Percentiles rank a stretch among this genome's conserved stretches.
These are phyloP conservation scores for Linnemannia exigua DNA, from an alignment of 192 early-diverging fungal genomes.

Conservation along the genomic window DNA sequence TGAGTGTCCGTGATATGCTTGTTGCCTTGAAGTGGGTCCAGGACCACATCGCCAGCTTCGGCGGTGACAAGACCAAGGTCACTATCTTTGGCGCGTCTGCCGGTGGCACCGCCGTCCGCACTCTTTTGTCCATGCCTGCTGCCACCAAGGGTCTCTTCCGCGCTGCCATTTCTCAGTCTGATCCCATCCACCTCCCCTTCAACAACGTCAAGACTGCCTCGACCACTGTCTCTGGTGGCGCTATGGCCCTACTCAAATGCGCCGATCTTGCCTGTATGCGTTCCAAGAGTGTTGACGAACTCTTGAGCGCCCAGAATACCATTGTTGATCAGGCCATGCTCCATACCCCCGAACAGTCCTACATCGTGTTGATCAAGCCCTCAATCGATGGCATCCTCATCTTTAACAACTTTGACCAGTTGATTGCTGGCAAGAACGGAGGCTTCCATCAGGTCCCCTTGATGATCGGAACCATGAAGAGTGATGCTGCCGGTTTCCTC, in stretches of 20 bases:
- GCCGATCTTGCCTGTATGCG: slow-evolving; percentile 21
- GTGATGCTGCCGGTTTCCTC: slow-evolving; percentile 21
- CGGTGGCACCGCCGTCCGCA: slow-evolving; percentile 16
- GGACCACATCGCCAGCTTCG: slow-evolving; percentile 20
- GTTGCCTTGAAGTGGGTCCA: slow-evolving; percentile 24
- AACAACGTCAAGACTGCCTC: slow-evolving; percentile 16
- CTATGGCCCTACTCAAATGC: slow-evolving; percentile 17
- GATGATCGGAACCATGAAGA: slow-evolving; percentile 28
- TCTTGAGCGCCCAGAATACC: slow-evolving; percentile 13
- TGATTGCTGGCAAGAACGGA: slow-evolving; percentile 24
- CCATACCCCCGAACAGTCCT: slow-evolving; percentile 13
- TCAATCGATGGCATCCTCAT: slow-evolving; percentile 17
- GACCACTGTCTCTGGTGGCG: slow-evolving; percentile 8
- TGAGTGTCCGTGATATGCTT: slow-evolving; percentile 23
- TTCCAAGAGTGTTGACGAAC: slow-evolving; percentile 13
- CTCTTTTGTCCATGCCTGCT: slow-evolving; percentile 25
- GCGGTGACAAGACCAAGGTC: slow-evolving; percentile 18
- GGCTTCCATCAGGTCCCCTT: slow-evolving; percentile 19
- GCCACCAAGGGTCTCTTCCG: slow-evolving; percentile 27
- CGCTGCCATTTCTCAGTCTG: slow-evolving; percentile 16
- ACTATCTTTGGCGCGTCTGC: slow-evolving; percentile 22
- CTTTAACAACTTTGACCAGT: slow-evolving; percentile 20
- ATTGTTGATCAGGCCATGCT: slow-evolving; percentile 20
- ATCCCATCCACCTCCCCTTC: slow-evolving; percentile 15
- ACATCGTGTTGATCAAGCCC: slow-evolving; percentile 21